Conservation (phyloP, 768 basidiomycete species). For the Mycena latifolia region DNA sequence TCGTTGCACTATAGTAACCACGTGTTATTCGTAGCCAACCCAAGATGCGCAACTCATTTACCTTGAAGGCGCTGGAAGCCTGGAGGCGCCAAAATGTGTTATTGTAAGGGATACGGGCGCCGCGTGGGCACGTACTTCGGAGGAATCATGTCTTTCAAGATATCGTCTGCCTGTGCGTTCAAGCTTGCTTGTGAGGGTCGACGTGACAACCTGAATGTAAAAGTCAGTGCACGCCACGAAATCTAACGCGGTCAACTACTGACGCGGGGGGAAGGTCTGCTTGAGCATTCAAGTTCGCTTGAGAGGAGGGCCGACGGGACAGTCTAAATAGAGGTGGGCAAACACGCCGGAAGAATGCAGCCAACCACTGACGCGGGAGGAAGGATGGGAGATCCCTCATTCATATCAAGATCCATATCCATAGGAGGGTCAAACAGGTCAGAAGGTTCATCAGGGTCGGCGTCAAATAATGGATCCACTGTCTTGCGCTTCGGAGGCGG, state of each 20-base stretch:
- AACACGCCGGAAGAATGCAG: conserved; percentile 15
- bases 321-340: conserved; percentile 28
- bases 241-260: background rate
- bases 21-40: background rate
- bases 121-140: conserved; percentile 47
- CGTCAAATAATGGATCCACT: conserved; percentile 28
- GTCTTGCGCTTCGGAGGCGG: conserved; percentile 7
- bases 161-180: conserved; percentile 45
- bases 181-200: conserved; percentile 31
- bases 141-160: conserved; percentile 56
- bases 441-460: conserved; percentile 8
- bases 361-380: conserved; percentile 21
- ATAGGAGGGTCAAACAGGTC: conserved; percentile 20
- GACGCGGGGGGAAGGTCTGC: conserved; percentile 14
- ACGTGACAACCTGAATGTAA: conserved; percentile 14
- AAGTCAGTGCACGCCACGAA: conserved; percentile 31
- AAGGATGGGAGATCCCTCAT: conserved; percentile 7
- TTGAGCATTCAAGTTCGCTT: background rate
- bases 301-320: conserved; percentile 29
- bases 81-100: conserved; percentile 24
- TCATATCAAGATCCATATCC: background rate
- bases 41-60: conserved; percentile 26
- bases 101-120: conserved; percentile 31
- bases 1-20: background rate
- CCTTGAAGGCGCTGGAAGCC: conserved; percentile 51